phyloP scores from a whole-genome alignment of 441 rosid species.

The Corymbia calophylla region DNA sequence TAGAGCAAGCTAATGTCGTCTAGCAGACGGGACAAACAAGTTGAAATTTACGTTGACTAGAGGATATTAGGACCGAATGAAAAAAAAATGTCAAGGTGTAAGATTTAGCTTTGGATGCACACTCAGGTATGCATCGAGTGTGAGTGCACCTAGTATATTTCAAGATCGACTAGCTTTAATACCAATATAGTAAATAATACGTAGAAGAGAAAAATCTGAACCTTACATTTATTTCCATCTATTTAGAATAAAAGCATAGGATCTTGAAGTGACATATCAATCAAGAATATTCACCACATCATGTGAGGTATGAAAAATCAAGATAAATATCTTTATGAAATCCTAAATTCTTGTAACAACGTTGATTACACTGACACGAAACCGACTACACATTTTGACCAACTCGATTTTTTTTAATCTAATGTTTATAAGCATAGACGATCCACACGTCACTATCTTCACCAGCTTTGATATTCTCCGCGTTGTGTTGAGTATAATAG shows the following conservation, averaged over 20 bases:
- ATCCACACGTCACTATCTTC: not conserved
- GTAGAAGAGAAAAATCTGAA: not conserved
- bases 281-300: not conserved
- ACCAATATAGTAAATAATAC: not conserved
- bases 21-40: not conserved
- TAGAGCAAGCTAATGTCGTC: not conserved
- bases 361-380: not conserved
- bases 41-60: not conserved
- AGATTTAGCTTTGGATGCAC: not conserved
- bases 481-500: not conserved
- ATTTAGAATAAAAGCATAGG: not conserved
- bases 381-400: too few relatives aligned
- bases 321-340: not conserved
- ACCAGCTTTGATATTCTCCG: not conserved
- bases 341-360: not conserved
- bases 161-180: rapidly evolving
- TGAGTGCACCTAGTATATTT: not conserved
- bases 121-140: rapidly evolving
- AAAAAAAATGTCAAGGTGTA: not conserved
- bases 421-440: not conserved
- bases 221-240: not conserved
- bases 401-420: not conserved
- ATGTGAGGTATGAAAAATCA: not conserved
- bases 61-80: not conserved
- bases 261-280: rapidly evolving